Evolutionary conservation across 1,284 basidiomycete species (phyloP), one percentile per base, ranked within the genome.

Genomic region (Lentinula novae-zelandiae): DNA sequence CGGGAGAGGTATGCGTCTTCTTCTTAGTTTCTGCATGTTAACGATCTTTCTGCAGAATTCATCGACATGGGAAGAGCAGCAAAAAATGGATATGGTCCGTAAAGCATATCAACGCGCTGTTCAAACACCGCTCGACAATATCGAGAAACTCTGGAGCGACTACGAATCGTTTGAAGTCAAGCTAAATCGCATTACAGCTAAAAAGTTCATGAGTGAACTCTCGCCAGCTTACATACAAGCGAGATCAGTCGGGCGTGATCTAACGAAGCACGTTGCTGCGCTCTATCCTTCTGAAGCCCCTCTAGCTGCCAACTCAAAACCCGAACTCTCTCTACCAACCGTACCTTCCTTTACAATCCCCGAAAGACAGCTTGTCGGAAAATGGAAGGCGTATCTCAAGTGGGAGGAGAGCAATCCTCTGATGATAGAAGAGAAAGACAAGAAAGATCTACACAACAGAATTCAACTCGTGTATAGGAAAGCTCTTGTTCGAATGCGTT

Each of bases 381-480:
- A 86, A 13, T 99, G 97, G 97, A 93, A 93, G 67, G 80, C 83
- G 2, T 98, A 98, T 72, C 76, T 99, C 56, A 93, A 93, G 68
- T 99, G 94, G 93, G 97, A 99, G 75, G 94, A 97, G 72, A 82
- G 83, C 65, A 98, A 99, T 69, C 97, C 96, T 1, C 79, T 97
- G 46, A 92, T 95, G 71, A 85, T 97, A 58, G 94, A 96, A 64
- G 96, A 98, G 59, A 83, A 85, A 65, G 95, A 98, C 65, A 80
- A 83, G 57, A 72, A 78, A 1, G 80, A 81, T 5, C 73, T 96
- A 39, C 81, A 89, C 54, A 80, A 80, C 17, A 85, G 96, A 36
- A 81, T 98, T 6, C 85, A 89, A 65, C 87, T 88, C 53, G 93
- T 95, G 2, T 95, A 97, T 73, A 83, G 89, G 63, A 95, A 96